phyloP scores from a whole-genome alignment of 2,329 filamentous ascomycete species.

The Nemania sp. region DNA sequence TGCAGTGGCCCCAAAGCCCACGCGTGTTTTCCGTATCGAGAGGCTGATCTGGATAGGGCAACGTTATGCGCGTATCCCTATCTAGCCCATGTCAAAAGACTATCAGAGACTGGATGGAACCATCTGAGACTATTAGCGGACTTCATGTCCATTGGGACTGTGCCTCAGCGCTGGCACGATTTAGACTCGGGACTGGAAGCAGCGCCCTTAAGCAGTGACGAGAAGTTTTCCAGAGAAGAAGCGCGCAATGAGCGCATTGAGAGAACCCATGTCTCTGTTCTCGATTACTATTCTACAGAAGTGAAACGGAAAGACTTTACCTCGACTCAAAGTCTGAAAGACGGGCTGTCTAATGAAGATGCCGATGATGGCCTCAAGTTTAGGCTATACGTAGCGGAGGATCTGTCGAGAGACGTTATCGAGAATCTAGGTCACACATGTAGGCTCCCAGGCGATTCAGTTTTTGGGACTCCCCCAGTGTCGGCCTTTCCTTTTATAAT shows the following conservation, averaged over 20 bases:
- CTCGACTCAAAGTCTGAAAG: neutral
- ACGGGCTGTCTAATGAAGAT: too few species aligned
- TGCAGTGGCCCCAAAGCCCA: neutral
- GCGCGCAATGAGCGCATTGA: conserved; percentile 12
- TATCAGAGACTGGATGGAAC: conserved; percentile 10
- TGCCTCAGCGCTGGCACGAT: neutral
- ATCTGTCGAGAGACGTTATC: neutral
- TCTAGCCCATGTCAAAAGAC: conserved; percentile 13
- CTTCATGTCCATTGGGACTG: neutral
- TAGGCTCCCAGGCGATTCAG: too few species aligned
- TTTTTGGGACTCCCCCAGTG: too few species aligned
- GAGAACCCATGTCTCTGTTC: conserved; percentile 21
- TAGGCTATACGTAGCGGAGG: neutral
- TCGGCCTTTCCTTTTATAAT: too few species aligned
- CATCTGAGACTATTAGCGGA: neutral
- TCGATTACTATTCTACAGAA: conserved; percentile 19
- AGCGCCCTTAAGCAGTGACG: neutral
- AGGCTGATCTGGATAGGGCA: neutral
- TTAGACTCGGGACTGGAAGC: too few species aligned
- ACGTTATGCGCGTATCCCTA: conserved; percentile 11
- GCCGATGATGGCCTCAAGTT: too few species aligned
- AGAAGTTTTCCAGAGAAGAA: neutral
- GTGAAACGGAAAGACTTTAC: conserved; percentile 6
- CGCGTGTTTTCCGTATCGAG: neutral
- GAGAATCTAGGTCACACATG: neutral